Evolutionary conservation across 176 grass and related monocot genomes (phyloP).

Genomic region (Rhynchospora tenuis): DNA sequence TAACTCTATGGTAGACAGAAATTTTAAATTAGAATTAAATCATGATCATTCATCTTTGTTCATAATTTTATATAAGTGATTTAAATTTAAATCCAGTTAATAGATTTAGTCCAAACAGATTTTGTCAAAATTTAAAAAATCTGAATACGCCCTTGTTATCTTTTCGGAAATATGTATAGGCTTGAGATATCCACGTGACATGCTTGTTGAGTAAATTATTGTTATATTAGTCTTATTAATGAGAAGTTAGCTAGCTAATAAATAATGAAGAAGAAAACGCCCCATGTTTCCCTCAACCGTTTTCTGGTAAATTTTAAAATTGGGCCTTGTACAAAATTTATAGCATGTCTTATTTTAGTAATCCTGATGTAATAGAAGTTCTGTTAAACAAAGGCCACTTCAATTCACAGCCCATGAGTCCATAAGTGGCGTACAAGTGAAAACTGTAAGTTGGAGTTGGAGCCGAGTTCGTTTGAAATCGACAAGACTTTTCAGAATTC

Average conservation of each 20-base stretch:
- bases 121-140: too few relatives aligned
- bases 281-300: neutral
- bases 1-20: too few relatives aligned
- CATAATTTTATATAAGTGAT: too few relatives aligned
- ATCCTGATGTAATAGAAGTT: neutral
- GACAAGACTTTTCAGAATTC: neutral
- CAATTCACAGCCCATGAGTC: neutral
- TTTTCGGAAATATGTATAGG: too few relatives aligned
- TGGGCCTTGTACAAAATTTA: neutral
- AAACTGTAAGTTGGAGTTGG: neutral
- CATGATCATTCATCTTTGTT: too few relatives aligned
- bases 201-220: neutral
- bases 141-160: too few relatives aligned
- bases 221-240: neutral
- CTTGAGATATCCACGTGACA: neutral
- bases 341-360: too few relatives aligned
- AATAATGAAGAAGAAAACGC: neutral
- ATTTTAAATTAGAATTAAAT: too few relatives aligned
- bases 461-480: conserved; percentile 22
- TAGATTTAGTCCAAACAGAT: too few relatives aligned
- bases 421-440: neutral
- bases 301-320: neutral
- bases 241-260: neutral
- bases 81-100: too few relatives aligned
- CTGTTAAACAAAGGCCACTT: neutral